Percentiles rank a stretch among this genome's conserved stretches.
Evolutionary conservation across 371 early-diverging fungal species (phyloP).

Genomic region (Sporodiniella umbellata): DNA sequence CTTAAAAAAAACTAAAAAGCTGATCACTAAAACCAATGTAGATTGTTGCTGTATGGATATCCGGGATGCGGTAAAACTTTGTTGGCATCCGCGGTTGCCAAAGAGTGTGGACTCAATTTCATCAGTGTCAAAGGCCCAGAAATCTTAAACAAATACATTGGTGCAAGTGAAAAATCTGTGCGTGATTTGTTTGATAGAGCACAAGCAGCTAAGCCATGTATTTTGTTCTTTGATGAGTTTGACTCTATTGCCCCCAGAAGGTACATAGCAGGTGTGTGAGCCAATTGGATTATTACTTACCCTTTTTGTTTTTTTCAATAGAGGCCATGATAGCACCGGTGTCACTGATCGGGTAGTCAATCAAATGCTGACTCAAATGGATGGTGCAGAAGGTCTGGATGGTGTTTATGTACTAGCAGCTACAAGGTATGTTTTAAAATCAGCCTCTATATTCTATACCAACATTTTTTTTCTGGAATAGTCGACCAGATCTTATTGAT

Average conservation of each 20-base stretch:
- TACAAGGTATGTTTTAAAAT: conserved; percentile 60
- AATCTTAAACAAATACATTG: conserved; percentile 95
- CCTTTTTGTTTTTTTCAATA: conserved; percentile 11
- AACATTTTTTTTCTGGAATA: conserved; percentile 31
- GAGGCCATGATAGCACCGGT: conserved; percentile 91
- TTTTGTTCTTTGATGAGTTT: conserved; percentile 97
- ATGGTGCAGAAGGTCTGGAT: conserved; percentile 91
- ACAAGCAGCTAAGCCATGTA: conserved; percentile 85
- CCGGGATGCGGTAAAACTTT: conserved; percentile 96
- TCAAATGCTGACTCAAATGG: conserved; percentile 94
- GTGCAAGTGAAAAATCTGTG: conserved; percentile 86
- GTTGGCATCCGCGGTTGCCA: conserved; percentile 91
- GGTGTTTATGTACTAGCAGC: conserved; percentile 94
- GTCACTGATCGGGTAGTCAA: conserved; percentile 96
- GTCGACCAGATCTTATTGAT: conserved; percentile 99
- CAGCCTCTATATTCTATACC: not conserved
- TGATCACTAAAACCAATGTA: conserved; percentile 10
- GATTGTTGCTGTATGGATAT: conserved; percentile 90
- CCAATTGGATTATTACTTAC: not conserved
- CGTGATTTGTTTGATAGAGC: conserved; percentile 95
- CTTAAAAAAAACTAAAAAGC: not conserved
- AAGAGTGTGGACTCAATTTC: conserved; percentile 91
- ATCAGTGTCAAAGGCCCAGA: conserved; percentile 97
- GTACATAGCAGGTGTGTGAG: conserved; percentile 16
- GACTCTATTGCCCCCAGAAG: conserved; percentile 91